phyloP scores from a whole-genome alignment of 1,284 basidiomycete species.

The Irpex sp. region DNA sequence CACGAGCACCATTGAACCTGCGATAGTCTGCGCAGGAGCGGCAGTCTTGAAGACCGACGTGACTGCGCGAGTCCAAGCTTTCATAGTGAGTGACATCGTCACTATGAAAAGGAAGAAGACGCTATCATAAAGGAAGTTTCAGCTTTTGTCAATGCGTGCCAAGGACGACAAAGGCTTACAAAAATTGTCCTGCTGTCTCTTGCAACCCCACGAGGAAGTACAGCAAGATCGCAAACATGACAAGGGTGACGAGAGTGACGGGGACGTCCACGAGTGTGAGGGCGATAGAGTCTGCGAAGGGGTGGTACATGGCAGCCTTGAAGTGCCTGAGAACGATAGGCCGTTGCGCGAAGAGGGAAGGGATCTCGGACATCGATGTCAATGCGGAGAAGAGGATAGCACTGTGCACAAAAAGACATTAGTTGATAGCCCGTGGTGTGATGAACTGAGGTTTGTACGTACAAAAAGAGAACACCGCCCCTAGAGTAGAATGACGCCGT shows the following conservation, averaged over 20 bases:
- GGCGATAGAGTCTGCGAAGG: conserved; percentile 64
- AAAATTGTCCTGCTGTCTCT: conserved; percentile 49
- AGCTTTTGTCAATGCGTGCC: not conserved
- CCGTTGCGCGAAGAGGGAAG: conserved; percentile 67
- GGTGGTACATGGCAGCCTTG: conserved; percentile 61
- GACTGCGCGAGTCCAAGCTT: conserved; percentile 55
- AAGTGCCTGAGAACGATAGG: conserved; percentile 65
- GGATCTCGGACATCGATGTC: conserved; percentile 69
- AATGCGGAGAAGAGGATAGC: conserved; percentile 52
- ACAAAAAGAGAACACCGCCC: conserved; percentile 77
- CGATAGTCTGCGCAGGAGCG: conserved; percentile 56
- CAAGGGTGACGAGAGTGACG: conserved; percentile 49
- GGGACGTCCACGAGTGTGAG: conserved; percentile 71
- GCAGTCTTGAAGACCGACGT: conserved; percentile 51
- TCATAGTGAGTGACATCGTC: conserved; percentile 53
- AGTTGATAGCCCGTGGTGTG: not conserved
- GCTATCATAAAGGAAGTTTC: conserved; percentile 27
- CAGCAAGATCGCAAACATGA: conserved; percentile 53
- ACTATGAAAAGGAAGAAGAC: conserved; percentile 52
- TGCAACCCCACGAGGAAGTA: conserved; percentile 68
- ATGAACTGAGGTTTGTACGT: conserved; percentile 13
- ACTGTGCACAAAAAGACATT: conserved; percentile 22
- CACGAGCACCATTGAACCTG: conserved; percentile 50
- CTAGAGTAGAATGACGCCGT: conserved; percentile 77
- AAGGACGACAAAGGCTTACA: conserved; percentile 35